These are phyloP conservation scores for Kurtzmaniella cleridarum DNA, from an alignment of 805 yeast genomes.

Conservation along the genomic window DNA sequence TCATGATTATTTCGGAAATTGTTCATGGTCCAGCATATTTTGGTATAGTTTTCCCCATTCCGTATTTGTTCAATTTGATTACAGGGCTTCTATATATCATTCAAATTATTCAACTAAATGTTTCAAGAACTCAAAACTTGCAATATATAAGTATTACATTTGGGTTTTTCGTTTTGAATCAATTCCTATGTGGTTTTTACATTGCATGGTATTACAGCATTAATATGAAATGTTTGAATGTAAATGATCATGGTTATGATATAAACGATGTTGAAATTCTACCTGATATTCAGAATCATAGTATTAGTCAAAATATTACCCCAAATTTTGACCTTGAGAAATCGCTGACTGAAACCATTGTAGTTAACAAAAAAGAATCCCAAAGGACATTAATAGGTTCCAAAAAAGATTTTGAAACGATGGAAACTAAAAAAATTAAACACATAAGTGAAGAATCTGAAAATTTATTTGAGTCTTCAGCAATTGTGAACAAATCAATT, in stretches of 20 bases:
- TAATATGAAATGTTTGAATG: too few species aligned
- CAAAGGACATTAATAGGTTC: constrained; percentile 10
- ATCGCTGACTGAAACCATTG: not conserved
- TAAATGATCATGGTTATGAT: not conserved
- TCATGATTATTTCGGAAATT: too few species aligned
- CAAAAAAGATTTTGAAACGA: not conserved
- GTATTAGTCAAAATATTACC: too few species aligned
- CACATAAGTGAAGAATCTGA: constrained; percentile 3
- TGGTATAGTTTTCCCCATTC: too few species aligned
- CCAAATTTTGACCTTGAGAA: too few species aligned
- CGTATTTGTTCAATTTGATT: not conserved
- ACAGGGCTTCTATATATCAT: constrained; percentile 8
- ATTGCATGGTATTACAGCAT: too few species aligned
- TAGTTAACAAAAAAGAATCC: constrained; percentile 10
- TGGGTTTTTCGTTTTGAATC: too few species aligned
- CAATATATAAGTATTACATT: too few species aligned
- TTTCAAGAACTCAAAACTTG: too few species aligned
- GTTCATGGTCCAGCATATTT: too few species aligned
- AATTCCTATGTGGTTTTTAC: too few species aligned
- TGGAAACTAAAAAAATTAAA: not conserved
- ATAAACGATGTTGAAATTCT: not conserved
- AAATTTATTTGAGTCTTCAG: constrained; percentile 4
- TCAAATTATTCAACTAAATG: constrained; percentile 1
- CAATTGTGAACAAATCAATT: constrained; percentile 7
- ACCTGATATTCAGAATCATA: not conserved